phyloP scores from a whole-genome alignment of 2,329 filamentous ascomycete species.

The Coleophoma crateriformis region DNA sequence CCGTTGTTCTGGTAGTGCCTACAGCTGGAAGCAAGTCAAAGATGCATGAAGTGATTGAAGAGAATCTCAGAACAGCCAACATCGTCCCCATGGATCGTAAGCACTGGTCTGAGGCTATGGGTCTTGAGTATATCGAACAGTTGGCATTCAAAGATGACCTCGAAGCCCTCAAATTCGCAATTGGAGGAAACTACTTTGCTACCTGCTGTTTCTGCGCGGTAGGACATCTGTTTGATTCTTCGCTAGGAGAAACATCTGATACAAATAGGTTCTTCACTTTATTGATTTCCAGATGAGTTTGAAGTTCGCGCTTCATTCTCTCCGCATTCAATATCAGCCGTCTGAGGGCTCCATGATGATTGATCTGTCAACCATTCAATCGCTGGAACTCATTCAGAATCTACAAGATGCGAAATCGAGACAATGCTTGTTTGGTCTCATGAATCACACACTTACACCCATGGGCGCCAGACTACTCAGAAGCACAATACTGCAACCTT shows the following conservation, averaged over 20 bases:
- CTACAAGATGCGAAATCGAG: conserved; percentile 71
- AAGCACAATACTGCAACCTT: conserved; percentile 84
- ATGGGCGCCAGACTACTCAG: conserved; percentile 84
- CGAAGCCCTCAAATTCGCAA: conserved; percentile 72
- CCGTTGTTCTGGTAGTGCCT: conserved; percentile 71
- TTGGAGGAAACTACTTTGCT: conserved; percentile 80
- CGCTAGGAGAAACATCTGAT: not conserved
- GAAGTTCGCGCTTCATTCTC: conserved; percentile 70
- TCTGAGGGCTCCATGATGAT: conserved; percentile 96
- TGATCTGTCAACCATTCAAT: conserved; percentile 79
- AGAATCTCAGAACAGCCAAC: conserved; percentile 58
- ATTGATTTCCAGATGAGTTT: conserved; percentile 65
- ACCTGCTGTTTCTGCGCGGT: conserved; percentile 83
- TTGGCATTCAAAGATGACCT: conserved; percentile 78
- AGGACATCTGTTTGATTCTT: conserved; percentile 27
- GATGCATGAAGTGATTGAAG: conserved; percentile 67
- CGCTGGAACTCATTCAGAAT: conserved; percentile 88
- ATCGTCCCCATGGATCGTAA: conserved; percentile 66
- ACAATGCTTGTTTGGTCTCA: conserved; percentile 75
- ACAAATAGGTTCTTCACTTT: conserved; percentile 67
- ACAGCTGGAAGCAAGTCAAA: conserved; percentile 69
- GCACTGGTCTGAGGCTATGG: conserved; percentile 76
- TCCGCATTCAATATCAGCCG: conserved; percentile 81
- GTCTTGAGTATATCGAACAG: conserved; percentile 71
- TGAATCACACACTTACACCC: conserved; percentile 80